These are phyloP conservation scores for Diaporthe batatas DNA, from an alignment of 2,329 filamentous ascomycete genomes.

Conservation along the genomic window DNA sequence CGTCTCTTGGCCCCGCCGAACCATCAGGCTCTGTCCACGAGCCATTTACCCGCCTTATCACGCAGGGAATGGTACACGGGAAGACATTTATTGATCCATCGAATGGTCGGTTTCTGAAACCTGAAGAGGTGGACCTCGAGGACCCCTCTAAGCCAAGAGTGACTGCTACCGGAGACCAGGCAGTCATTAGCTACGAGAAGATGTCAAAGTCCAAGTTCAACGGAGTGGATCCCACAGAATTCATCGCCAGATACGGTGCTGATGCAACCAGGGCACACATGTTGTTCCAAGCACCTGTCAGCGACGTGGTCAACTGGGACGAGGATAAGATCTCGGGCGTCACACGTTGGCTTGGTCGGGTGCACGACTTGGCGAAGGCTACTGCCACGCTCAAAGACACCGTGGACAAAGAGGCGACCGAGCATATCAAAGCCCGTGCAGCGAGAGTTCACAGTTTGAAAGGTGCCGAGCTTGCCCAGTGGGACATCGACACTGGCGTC, in stretches of 20 bases:
- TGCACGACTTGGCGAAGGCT: conserved; percentile 69
- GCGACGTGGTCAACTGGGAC: conserved; percentile 89
- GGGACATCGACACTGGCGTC: conserved; percentile 64
- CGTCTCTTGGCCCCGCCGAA: conserved; percentile 59
- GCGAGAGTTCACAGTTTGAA: conserved; percentile 50
- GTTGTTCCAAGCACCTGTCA: conserved; percentile 88
- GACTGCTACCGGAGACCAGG: conserved; percentile 68
- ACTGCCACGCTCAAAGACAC: conserved; percentile 30
- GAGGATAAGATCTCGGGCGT: conserved; percentile 85
- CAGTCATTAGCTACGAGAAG: conserved; percentile 82
- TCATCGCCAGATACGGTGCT: conserved; percentile 81
- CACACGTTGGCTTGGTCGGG: conserved; percentile 81
- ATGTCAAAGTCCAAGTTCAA: conserved; percentile 98
- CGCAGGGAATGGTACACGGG: conserved; percentile 94
- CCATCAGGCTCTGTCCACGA: conserved; percentile 65
- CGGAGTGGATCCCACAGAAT: conserved; percentile 83
- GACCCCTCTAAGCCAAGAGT: conserved; percentile 70
- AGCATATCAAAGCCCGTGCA: conserved; percentile 38
- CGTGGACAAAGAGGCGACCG: neutral
- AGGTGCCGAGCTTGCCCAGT: conserved; percentile 52
- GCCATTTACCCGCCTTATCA: conserved; percentile 85
- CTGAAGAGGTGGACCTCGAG: conserved; percentile 77
- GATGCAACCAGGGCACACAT: conserved; percentile 90
- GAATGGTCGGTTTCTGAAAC: conserved; percentile 82
- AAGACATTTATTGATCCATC: conserved; percentile 82